Evolutionary conservation across 768 basidiomycete genomes (phyloP), one percentile per base, ranked within the genome.

Genomic region (Solioccasus polychromus): DNA sequence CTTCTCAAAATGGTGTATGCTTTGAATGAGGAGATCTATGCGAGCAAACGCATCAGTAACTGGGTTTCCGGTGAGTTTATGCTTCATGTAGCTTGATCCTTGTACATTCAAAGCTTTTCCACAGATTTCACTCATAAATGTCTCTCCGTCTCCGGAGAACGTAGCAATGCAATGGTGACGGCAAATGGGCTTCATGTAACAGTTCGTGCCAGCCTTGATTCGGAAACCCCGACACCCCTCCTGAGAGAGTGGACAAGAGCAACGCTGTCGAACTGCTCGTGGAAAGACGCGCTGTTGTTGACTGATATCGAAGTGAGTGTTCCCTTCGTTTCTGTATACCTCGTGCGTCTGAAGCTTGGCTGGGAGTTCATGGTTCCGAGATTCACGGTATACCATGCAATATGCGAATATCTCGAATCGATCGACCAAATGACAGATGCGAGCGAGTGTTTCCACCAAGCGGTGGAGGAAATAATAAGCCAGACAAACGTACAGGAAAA

Each of bases 31-130:
- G 39, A 28, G 2, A 4, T 19, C 9, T 8, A n/a, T 29, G n/a
- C 2, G 17, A 29, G 6, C 4, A n/a, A 1, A 39, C 3, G 6
- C 9, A 20, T 10, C 20, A 11, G 8, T 4, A 14, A 8, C 0
- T 42, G 48, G 51, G n/a, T 26, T 3, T 26, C 44, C n/a, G 28
- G 52, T 46, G 17, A 26, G 48, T 22, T 19, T 19, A 5, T 19
- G n/a, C n/a, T 8, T 10, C 30, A 6, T 9, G 18, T 9, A 23
- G 30, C 24, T 2, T 14, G 20, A 39, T 39, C 26, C 31, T 32
- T 32, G 31, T 15, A 32, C 11, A 12, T 12, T 8, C 31, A 32
- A 12, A 32, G 14, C 6, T 15, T 5, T 32, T 32, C 14, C 26
- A 29, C 15, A 39, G 26, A 39, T 20, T 39, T 39, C 8, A 39